Evolutionary conservation across 1,139 yeast species (phyloP).

Genomic region (Debaryomyces subglobosus): DNA sequence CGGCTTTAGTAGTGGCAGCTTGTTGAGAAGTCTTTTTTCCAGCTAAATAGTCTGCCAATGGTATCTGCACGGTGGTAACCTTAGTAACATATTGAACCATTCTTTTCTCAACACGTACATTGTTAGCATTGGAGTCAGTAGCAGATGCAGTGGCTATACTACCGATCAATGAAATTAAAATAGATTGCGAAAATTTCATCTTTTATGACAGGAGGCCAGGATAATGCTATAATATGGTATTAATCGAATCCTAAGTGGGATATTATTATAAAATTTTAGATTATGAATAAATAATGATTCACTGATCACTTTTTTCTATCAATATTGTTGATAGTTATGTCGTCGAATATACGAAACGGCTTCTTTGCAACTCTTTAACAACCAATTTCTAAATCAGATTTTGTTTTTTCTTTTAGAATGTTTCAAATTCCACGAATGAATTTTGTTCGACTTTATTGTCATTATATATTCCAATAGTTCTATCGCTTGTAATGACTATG

Average conservation of each 20-base stretch:
- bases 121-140: not conserved
- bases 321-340: not conserved
- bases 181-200: conserved; percentile 5
- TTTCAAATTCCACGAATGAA: not conserved
- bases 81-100: conserved; percentile 20
- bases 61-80: conserved; percentile 19
- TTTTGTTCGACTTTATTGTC: not conserved
- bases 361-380: conserved; percentile 2
- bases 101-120: conserved; percentile 10
- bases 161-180: not conserved
- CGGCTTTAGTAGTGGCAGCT: conserved; percentile 12
- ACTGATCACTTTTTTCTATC: not conserved
- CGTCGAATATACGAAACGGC: not conserved
- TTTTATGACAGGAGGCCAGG: not conserved
- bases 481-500: conserved; percentile 1
- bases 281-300: not conserved
- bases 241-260: not conserved
- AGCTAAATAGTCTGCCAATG: conserved; percentile 13
- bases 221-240: not conserved
- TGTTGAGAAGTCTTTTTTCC: conserved; percentile 10
- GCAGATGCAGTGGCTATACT: not conserved
- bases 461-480: not conserved
- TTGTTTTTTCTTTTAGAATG: not conserved
- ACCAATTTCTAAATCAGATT: not conserved
- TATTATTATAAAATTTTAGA: not conserved